phyloP scores from a whole-genome alignment of 1,139 yeast genomes.

The Magnusiomyces fungicola region DNA sequence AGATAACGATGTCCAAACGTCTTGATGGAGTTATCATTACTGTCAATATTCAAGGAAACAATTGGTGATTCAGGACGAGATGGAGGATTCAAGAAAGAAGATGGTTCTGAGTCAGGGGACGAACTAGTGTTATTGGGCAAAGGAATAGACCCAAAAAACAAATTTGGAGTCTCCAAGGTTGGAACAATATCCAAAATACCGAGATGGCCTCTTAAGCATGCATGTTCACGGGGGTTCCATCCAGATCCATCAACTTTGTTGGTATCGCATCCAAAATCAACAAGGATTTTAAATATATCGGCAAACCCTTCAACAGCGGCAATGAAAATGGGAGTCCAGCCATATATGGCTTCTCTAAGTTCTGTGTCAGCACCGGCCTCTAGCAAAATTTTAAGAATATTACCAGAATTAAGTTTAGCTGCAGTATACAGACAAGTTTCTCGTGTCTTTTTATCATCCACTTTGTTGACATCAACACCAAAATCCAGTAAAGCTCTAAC shows the following conservation, averaged over 20 bases:
- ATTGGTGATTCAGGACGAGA: neutral
- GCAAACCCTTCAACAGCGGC: conserved; percentile 82
- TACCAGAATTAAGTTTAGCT: conserved; percentile 51
- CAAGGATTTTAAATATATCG: conserved; percentile 50
- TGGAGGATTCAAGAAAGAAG: too few species aligned
- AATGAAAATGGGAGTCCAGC: conserved; percentile 91
- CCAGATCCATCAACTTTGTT: conserved; percentile 74
- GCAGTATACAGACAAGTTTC: conserved; percentile 85
- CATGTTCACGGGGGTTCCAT: conserved; percentile 97
- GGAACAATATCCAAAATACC: conserved; percentile 54
- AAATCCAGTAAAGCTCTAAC: conserved; percentile 49
- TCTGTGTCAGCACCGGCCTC: conserved; percentile 62
- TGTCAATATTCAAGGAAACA: too few species aligned
- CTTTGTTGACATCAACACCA: conserved; percentile 58
- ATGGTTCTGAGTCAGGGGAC: neutral
- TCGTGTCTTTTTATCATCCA: conserved; percentile 46
- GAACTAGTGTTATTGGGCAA: neutral
- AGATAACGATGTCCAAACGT: conserved; percentile 83
- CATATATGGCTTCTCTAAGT: conserved; percentile 68
- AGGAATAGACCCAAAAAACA: conserved; percentile 8
- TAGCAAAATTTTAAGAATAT: conserved; percentile 50
- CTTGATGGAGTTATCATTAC: conserved; percentile 37
- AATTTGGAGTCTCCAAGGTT: conserved; percentile 31
- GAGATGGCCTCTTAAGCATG: conserved; percentile 83
- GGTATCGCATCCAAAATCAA: conserved; percentile 42